Evolutionary conservation across 1,284 basidiomycete species (phyloP), one percentile per base, ranked within the genome.

Genomic region (Amylostereum chailletii): DNA sequence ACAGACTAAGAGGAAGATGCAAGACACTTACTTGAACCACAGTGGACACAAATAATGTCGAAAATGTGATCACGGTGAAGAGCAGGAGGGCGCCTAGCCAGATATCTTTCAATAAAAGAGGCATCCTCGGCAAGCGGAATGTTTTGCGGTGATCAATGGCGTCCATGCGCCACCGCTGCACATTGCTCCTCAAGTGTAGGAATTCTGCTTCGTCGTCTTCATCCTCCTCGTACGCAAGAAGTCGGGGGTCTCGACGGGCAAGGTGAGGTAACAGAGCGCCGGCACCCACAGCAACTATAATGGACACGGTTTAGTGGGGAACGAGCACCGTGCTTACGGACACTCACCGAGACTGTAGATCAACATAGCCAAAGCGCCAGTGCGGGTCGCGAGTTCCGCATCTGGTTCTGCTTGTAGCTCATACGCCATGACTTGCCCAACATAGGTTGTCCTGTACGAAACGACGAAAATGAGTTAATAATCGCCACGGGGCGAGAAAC

Each of bases 381-480:
- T 85, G 31, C 92, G 77, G 0, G 90, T 94, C 0, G 95, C 94
- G 31, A 79, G 58, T 43, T 94, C 90, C 29, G 77, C 72, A 61
- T 91, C 77, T 5, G 92, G 90, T 53, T 90, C 88, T 50, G 68
- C 60, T 6, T 74, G 74, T 0, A 79, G 65, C 61, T 94, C 83
- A 48, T 83, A 74, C 2, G 90, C 89, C 89, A 94, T 91, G 29
- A 95, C 76, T 66, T 95, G 90, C 4, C 90, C 86, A 51, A 96
- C 78, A 61, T 94, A 97, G 1, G 91, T 94, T 1, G 94, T 96
- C 11, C 86, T 84, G 54, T n/a, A 29, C 6, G 11, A 27, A 10
- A 42, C 32, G 45, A 39, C 4, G 36, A 47, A 29, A 43, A 42
- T 48, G 31, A 36, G 3, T 44, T 34, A 45, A 42, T 8, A 8